These are phyloP conservation scores for Brassica nigra DNA, from an alignment of 345 rosid species.

Conservation along the genomic window DNA sequence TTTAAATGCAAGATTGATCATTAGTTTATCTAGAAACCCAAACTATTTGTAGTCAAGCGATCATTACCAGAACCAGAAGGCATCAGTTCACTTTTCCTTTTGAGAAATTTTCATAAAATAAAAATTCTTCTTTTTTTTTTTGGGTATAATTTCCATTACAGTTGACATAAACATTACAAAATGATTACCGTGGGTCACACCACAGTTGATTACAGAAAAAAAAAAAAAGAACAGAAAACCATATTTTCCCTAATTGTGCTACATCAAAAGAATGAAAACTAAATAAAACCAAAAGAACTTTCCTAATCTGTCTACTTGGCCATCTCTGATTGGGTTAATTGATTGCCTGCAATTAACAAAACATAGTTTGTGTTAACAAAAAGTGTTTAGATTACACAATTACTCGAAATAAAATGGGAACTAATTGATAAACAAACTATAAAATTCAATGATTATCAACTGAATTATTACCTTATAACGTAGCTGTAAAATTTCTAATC, in stretches of 20 bases:
- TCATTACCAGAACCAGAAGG: constrained; percentile 34
- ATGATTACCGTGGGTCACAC: constrained; percentile 25
- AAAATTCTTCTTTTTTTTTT: background rate
- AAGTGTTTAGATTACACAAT: constrained; percentile 3
- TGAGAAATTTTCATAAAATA: constrained; percentile 16
- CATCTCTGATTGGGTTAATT: constrained; percentile 43
- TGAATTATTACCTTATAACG: constrained; percentile 44
- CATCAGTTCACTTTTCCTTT: constrained; percentile 29
- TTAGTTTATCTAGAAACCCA: constrained; percentile 26
- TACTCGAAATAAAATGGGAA: background rate
- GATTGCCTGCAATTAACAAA: constrained; percentile 43
- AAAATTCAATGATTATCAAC: background rate
- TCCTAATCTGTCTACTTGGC: constrained; percentile 48
- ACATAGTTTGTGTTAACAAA: background rate
- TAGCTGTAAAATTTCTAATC: constrained; percentile 32
- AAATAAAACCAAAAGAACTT: constrained; percentile 46
- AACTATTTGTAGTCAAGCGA: constrained; percentile 26
- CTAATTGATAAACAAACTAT: background rate
- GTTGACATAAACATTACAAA: constrained; percentile 29
- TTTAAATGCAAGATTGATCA: background rate
- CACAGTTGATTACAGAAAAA: background rate
- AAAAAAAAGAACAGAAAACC: constrained; percentile 22
- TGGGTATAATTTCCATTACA: constrained; percentile 15
- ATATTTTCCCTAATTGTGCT: constrained; percentile 36
- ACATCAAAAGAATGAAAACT: constrained; percentile 46